Evolutionary conservation across 306 rosid genomes (phyloP), one percentile per base, ranked within the genome.

Genomic region (Quercus wislizeni): DNA sequence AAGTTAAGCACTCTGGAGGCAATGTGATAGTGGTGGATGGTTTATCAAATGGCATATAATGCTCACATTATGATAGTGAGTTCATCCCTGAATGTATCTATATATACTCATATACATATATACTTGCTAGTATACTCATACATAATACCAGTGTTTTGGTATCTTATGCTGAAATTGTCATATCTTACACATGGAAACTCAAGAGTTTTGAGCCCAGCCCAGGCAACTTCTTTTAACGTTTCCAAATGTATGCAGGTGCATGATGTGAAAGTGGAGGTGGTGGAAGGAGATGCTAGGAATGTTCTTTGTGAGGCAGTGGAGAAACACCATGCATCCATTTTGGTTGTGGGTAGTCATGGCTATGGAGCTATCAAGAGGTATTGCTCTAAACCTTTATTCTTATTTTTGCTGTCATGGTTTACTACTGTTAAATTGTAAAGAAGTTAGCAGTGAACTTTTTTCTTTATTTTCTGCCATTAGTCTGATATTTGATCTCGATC

Each of bases 341-440:
- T 93, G 85, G 90, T 93, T 19, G 84, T 89, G 52, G 97, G 97
- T 2, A 88, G 96, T 68, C 97, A 93, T 84, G 92, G 94, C 65
- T 91, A 93, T 78, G 96, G 97, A 30, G 83, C 92, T 61, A 58
- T 94, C 31, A 92, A 94, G 82, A 86, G 98, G 97, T 90, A 76
- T 5, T 28, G 0, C 2, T 57, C 8, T 41, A 21, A 41, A 5
- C 5, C 17, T 15, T 19, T 33, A 6, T 19, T 33, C 64, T 58
- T 21, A 58, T 58, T 58, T 23, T 21, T 23, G 65, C 6, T 21
- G 28, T 11, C 65, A 58, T 20, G 4, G 64, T 10, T 58, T 58
- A 23, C 64, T 8, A 10, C 63, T n/a, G 12, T 23, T 8, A 21
- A 57, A 57, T 57, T 38, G 46, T 38, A 7, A 38, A 38, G 46